Conservation (phyloP, 2,329 filamentous ascomycete species). For the Moelleriella libera region DNA sequence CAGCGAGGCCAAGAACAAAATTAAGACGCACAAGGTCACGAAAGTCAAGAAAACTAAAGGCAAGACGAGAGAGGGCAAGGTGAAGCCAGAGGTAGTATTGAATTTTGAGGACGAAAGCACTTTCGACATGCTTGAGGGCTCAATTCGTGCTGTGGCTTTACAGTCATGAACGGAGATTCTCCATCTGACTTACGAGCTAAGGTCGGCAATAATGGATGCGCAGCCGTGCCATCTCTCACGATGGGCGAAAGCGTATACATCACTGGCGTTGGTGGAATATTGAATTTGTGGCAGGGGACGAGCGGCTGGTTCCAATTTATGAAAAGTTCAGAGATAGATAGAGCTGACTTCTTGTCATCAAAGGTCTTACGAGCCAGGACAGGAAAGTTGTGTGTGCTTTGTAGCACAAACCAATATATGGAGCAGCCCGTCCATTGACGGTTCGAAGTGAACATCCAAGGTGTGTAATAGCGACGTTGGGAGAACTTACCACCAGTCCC, state of each 20-base stretch:
- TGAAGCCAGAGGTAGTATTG: neutral
- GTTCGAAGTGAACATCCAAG: too few species aligned
- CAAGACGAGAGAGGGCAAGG: slow-evolving; percentile 1
- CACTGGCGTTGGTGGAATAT: neutral
- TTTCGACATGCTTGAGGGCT: slow-evolving; percentile 2
- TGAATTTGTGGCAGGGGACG: neutral
- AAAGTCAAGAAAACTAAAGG: slow-evolving; percentile 4
- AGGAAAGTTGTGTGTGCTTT: too few species aligned
- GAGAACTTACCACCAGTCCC: too few species aligned
- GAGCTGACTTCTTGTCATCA: too few species aligned
- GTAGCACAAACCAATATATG: too few species aligned
- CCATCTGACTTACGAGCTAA: too few species aligned
- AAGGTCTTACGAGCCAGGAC: too few species aligned
- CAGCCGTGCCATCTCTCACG: neutral
- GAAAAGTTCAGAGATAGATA: too few species aligned
- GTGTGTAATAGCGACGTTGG: too few species aligned
- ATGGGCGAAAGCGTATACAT: neutral
- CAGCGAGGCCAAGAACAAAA: slow-evolving; percentile 5
- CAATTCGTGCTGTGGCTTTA: slow-evolving; percentile 1
- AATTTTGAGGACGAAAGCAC: slow-evolving; percentile 1
- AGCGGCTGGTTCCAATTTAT: neutral
- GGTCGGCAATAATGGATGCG: too few species aligned
- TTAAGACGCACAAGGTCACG: slow-evolving; percentile 4
- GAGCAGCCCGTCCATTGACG: too few species aligned
- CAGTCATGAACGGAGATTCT: neutral